Evolutionary conservation across 768 basidiomycete species (phyloP), one percentile per base, ranked within the genome.

Genomic region (Boletus tylopilopsis): DNA sequence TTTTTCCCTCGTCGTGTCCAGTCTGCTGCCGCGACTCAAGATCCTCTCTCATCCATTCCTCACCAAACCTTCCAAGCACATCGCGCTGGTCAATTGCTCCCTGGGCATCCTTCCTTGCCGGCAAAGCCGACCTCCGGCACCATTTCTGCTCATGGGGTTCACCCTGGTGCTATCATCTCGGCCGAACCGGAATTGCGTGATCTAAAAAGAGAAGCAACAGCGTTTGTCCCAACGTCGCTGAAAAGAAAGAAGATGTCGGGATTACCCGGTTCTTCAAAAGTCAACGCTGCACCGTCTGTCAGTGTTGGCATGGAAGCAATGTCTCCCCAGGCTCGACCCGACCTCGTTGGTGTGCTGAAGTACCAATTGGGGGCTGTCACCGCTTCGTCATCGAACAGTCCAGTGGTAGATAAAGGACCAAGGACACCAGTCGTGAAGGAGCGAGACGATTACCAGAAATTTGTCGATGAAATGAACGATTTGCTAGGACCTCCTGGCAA

Each of bases 121-220:
- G 55, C 68, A 10, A 78, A 77, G 50, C 75, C 74, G 2, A 47
- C 62, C 12, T 56, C 63, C 24, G 47, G 25, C 11, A 6, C 36
- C 2, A 71, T 77, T 5, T 84, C 85, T 2, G 84, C 82, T 7
- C 25, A 46, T 38, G 53, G 72, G 15, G 68, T 68, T 15, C 62
- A 66, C 2, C 71, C 72, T 21, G 71, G 79, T 7, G 91, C 90
- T 2, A 87, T 80, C 2, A 84, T 97, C 44, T 85, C 81, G 19
- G 93, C 94, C 3, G 91, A 75, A 38, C 92, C 96, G 5, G 78
- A 92, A 63, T 69, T 99, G 43, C 87, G 95, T 13, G 92, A 99
- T 68, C 75, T 98, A 53, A 92, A 94, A 72, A 94, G 92, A 68
- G 96, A 99, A 66, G 87, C 89, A 9, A 95, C 92, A 1, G 82